Base-by-base conservation (phyloP, 768 basidiomycete species). In the Cubamyces sp. region DNA sequence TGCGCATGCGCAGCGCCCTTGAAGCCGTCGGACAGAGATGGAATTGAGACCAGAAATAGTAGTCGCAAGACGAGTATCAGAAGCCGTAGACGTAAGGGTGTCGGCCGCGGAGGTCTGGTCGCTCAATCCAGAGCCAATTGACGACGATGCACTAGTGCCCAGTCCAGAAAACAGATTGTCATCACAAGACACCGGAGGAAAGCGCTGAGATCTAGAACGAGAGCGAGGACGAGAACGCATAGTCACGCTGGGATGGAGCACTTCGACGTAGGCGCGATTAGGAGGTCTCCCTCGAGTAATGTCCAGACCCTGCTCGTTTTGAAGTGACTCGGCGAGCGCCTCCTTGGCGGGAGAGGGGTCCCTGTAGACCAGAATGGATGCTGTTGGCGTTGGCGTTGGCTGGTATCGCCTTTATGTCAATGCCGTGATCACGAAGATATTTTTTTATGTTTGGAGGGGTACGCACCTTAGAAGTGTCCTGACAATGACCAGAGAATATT, bases 141-240 rank as follows among this genome's bases (percentile, higher is more conserved):
- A 34, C 6, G 34, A 34, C 6, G 34, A 34, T 11, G 9, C 4
- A 11, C 34, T 11, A n/a, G n/a, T n/a, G 9, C 9, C 34, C 4
- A 11, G 1, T 11, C 34, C 34, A 5, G 34, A 34, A 5, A 9
- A 34, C 11, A 9, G 9, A 34, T 1, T 34, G 34, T 34, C 34
- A 34, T 34, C 5, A 34, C 34, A 34, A 34, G 34, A 11, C 11
- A 11, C 11, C 1, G 9, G 34, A 34, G 9, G 34, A 9, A 34
- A 34, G 4, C 1, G 1, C 34, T 34, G 34, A 34, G 34, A 11
- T 11, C 18, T 43, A 28, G 54, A 55, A 12, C 41, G 41, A 5
- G 54, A 26, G 25, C 51, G 51, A 34, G 51, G 21, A 23, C 54
- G 54, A n/a, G 54, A 55, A 11, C 26, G 54, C 2, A 55, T 15